A percentile compares a stretch with the other conserved stretches of the same genome.
These are phyloP conservation scores for Coemansia sp. DNA, from an alignment of 192 early-diverging fungal species.

Conservation along the genomic window DNA sequence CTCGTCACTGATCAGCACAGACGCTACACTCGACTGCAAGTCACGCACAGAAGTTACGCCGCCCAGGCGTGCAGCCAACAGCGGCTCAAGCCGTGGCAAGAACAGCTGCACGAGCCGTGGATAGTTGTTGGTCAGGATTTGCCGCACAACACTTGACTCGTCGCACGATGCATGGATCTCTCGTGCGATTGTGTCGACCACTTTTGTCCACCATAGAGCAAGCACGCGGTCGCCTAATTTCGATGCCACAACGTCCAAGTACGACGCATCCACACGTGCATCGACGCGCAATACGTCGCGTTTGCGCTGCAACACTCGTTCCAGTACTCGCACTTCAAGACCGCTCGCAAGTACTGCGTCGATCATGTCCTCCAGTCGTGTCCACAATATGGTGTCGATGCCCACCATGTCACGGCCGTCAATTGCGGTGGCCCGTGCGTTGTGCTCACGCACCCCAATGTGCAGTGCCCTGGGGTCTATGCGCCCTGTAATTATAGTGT, in stretches of 20 bases:
- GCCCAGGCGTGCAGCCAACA: conserved; percentile 16
- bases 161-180: conserved; percentile 20
- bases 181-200: conserved; percentile 15
- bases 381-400: conserved; percentile 24
- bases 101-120: conserved; percentile 36
- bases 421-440: conserved; percentile 11
- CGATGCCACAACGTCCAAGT: conserved; percentile 18
- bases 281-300: conserved; percentile 23
- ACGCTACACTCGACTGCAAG: neutral
- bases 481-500: neutral
- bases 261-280: conserved; percentile 7
- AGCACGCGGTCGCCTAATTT: conserved; percentile 24
- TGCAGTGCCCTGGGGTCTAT: conserved; percentile 14
- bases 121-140: conserved; percentile 30
- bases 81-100: conserved; percentile 29
- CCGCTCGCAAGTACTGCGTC: conserved; percentile 24
- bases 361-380: conserved; percentile 14
- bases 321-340: conserved; percentile 31
- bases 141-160: conserved; percentile 18
- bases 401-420: conserved; percentile 40
- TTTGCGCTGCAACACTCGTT: conserved; percentile 40
- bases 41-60: conserved; percentile 13
- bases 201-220: conserved; percentile 13
- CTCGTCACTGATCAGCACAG: no score
- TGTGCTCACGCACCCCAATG: conserved; percentile 28